phyloP scores from a whole-genome alignment of 2,329 filamentous ascomycete genomes.

The Beauveria australis region DNA sequence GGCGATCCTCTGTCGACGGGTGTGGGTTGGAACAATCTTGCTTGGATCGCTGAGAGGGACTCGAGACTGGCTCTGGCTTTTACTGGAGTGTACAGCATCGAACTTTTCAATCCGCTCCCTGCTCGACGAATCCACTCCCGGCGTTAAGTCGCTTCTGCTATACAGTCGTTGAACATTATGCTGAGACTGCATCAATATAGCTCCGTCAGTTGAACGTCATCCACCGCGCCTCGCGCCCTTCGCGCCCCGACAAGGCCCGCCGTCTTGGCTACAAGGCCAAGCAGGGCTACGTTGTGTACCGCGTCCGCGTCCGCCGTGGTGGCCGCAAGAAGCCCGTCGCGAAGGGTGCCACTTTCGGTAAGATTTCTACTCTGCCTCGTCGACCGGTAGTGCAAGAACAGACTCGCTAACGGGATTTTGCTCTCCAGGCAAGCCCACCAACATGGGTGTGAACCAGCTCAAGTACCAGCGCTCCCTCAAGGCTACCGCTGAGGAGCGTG shows the following conservation, averaged over 20 bases:
- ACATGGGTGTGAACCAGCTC: constrained; percentile 99
- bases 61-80: background rate
- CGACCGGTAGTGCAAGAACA: background rate
- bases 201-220: constrained; percentile 99
- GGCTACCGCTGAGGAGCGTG: constrained; percentile 98
- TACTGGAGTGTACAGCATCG: background rate
- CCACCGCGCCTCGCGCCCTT: constrained; percentile 96
- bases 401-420: constrained; percentile 1
- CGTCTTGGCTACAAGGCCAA: constrained; percentile 99
- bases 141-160: constrained; percentile 46
- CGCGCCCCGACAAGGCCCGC: constrained; percentile 98
- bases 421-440: constrained; percentile 91
- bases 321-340: constrained; percentile 93
- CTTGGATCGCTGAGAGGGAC: background rate
- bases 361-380: constrained; percentile 24
- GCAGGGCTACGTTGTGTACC: constrained; percentile 99
- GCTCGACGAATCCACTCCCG: background rate
- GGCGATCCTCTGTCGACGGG: constrained; percentile 11
- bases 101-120: background rate
- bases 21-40: background rate
- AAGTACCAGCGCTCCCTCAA: constrained; percentile 99
- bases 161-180: constrained; percentile 99
- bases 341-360: constrained; percentile 99
- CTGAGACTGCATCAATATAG: constrained; percentile 99
- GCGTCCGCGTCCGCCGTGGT: constrained; percentile 94